Conservation (phyloP, 2,329 filamentous ascomycete genomes). For the Claviceps maximensis region DNA sequence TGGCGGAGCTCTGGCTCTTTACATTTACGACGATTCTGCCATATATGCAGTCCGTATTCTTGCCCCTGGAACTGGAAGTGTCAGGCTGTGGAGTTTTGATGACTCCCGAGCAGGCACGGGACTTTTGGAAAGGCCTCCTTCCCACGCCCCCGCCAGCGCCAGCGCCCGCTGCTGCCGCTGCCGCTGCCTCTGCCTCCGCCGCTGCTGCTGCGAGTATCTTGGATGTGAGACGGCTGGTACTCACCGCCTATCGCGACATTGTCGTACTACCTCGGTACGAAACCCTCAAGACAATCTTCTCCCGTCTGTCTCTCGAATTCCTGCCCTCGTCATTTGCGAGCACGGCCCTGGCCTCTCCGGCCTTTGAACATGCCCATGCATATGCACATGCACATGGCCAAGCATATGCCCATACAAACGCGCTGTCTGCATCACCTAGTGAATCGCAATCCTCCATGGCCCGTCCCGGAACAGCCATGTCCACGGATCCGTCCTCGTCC, state of each 20-base stretch:
- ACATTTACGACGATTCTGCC: slow-evolving; percentile 84
- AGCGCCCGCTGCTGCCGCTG: not conserved
- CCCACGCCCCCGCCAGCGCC: slow-evolving; percentile 19
- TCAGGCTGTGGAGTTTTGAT: slow-evolving; percentile 71
- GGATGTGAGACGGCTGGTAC: slow-evolving; percentile 77
- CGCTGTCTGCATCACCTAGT: slow-evolving; percentile 37
- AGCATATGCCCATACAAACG: slow-evolving; percentile 17
- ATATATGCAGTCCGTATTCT: slow-evolving; percentile 88
- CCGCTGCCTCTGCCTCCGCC: not conserved
- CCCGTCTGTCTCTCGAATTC: slow-evolving; percentile 74
- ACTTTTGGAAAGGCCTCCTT: slow-evolving; percentile 75
- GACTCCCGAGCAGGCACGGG: slow-evolving; percentile 62
- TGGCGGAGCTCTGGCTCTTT: slow-evolving; percentile 89
- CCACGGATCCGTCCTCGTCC: slow-evolving; percentile 49
- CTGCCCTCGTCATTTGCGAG: slow-evolving; percentile 39
- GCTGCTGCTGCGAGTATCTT: slow-evolving; percentile 37
- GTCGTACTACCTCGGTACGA: slow-evolving; percentile 85
- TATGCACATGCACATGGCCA: slow-evolving; percentile 22
- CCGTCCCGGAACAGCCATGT: slow-evolving; percentile 62
- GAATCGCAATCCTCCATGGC: slow-evolving; percentile 31
- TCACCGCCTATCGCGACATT: slow-evolving; percentile 77
- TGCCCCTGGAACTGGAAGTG: slow-evolving; percentile 88
- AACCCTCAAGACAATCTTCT: slow-evolving; percentile 78
- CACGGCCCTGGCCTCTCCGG: slow-evolving; percentile 41
- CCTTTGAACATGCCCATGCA: slow-evolving; percentile 23